A percentile compares a stretch with the other conserved stretches of the same genome.
These are phyloP conservation scores for grape (Vitis vinifera) DNA, from an alignment of 164 flowering plant species.

Conservation along the genomic window DNA sequence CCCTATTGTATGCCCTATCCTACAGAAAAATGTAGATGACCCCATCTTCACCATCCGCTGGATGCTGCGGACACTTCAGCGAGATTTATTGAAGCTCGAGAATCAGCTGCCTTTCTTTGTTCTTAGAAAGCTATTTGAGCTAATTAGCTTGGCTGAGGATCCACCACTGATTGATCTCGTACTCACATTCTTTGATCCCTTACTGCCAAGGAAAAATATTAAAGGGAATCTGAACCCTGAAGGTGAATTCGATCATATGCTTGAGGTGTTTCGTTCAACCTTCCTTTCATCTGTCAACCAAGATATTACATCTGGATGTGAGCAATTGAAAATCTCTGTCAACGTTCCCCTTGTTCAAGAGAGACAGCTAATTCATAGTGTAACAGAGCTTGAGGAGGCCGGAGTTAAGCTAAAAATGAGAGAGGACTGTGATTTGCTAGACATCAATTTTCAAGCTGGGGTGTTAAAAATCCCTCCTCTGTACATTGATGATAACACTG, in stretches of 20 bases:
- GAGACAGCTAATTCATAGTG: constrained; percentile 15
- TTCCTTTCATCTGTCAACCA: constrained; percentile 15
- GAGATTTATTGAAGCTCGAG: constrained; percentile 35
- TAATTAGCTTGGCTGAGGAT: constrained; percentile 8
- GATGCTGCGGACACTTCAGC: constrained; percentile 28
- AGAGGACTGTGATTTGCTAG: constrained; percentile 16
- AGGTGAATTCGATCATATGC: background rate
- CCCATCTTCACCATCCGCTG: constrained; percentile 27
- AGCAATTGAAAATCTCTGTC: too few relatives aligned
- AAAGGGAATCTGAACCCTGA: background rate
- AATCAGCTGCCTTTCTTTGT: constrained; percentile 37
- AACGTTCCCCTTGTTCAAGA: constrained; percentile 11
- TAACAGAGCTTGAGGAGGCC: constrained; percentile 25
- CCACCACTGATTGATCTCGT: constrained; percentile 18
- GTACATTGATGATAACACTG: constrained; percentile 24
- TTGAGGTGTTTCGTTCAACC: constrained; percentile 17
- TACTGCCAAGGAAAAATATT: constrained; percentile 12
- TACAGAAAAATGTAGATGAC: constrained; percentile 14
- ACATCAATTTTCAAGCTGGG: constrained; percentile 18
- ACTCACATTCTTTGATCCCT: constrained; percentile 27
- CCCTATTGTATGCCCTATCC: background rate
- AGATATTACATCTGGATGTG: constrained; percentile 2
- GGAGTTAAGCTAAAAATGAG: constrained; percentile 15
- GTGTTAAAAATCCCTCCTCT: constrained; percentile 29
- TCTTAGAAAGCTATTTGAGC: constrained; percentile 13